Conservation (phyloP, 257 asterid genomes). For the Solanum tarapatanum region DNA sequence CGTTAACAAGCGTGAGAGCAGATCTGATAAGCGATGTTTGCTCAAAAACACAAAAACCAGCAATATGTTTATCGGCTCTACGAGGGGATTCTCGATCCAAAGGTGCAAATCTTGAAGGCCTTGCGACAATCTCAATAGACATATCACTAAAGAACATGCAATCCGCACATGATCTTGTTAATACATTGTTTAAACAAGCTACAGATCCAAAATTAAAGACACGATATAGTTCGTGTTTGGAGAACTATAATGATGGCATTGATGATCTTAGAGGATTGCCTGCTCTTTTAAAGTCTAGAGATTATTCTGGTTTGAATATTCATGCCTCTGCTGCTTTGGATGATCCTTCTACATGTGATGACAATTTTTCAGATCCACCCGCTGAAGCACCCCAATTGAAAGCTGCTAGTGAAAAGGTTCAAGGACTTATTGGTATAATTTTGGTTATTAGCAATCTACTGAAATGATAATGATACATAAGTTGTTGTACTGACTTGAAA, state of each 20-base stretch:
- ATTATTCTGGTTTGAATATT: neutral
- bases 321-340: constrained; percentile 1
- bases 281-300: neutral
- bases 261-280: neutral
- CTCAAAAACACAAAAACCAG: neutral
- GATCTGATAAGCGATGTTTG: constrained; percentile 24
- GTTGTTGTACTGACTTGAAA: neutral
- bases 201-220: neutral
- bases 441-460: neutral
- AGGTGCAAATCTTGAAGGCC: neutral
- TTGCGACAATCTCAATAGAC: constrained; percentile 5
- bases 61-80: constrained; percentile 1
- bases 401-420: neutral
- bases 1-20: neutral
- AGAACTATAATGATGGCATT: neutral
- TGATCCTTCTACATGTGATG: neutral
- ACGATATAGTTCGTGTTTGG: constrained; percentile 11
- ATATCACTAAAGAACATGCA: neutral
- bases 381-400: neutral
- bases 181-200: neutral
- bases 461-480: neutral
- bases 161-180: neutral
- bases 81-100: constrained; percentile 10
- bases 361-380: neutral
- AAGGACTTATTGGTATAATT: neutral